Conservation (phyloP, 805 yeast species). For the Candida stauntonica region DNA sequence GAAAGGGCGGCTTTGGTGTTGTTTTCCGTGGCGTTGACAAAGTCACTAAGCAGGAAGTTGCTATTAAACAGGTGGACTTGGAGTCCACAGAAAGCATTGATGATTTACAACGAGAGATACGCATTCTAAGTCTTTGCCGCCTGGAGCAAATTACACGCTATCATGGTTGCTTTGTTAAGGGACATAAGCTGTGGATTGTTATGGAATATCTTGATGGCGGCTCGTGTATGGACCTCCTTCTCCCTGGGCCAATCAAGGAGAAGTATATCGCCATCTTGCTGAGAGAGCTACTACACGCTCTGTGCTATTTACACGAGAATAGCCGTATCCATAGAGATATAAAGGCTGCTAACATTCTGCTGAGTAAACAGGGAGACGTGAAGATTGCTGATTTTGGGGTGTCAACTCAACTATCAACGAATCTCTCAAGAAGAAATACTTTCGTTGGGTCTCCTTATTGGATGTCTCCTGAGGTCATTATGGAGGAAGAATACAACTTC, state of each 20-base stretch:
- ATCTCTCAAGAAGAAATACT: constrained; percentile 59
- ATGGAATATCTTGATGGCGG: constrained; percentile 99
- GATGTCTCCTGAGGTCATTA: constrained; percentile 99
- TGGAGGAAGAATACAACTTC: constrained; percentile 80
- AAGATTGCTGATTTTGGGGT: constrained; percentile 96
- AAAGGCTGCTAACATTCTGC: constrained; percentile 84
- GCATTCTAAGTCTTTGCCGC: constrained; percentile 74
- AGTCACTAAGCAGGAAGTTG: constrained; percentile 74
- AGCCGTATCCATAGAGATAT: constrained; percentile 90
- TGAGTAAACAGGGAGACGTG: constrained; percentile 66
- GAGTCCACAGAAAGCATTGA: constrained; percentile 90
- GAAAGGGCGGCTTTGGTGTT: constrained; percentile 94
- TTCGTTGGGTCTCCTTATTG: constrained; percentile 86
- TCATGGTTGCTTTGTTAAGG: constrained; percentile 79
- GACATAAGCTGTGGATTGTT: constrained; percentile 87
- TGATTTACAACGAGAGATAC: constrained; percentile 90
- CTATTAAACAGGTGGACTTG: constrained; percentile 86
- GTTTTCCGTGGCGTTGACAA: constrained; percentile 82
- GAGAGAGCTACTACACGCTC: constrained; percentile 73
- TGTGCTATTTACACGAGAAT: constrained; percentile 65
- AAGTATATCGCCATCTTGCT: constrained; percentile 70
- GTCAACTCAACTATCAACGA: constrained; percentile 74
- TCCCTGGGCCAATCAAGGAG: constrained; percentile 89
- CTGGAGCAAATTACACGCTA: constrained; percentile 84
- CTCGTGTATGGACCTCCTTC: constrained; percentile 65